Evolutionary conservation across 2,329 filamentous ascomycete species (phyloP).

Genomic region (Beauveria sp.): DNA sequence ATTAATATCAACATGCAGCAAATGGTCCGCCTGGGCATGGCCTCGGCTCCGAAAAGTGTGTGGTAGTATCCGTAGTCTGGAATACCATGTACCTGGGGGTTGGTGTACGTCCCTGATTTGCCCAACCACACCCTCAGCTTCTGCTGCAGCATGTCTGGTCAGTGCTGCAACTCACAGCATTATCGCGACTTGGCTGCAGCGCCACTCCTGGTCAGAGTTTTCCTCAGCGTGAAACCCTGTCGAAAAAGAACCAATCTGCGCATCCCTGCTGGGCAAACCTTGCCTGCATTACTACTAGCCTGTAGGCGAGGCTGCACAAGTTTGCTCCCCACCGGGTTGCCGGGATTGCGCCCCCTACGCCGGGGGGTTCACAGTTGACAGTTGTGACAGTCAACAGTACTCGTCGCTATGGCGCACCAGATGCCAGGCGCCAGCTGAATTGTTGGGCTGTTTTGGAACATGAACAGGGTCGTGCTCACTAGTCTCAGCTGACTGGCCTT

Average conservation of each 20-base stretch:
- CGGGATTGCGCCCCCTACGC: background rate
- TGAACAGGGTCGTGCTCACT: too few relatives aligned
- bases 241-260: background rate
- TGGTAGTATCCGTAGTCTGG: background rate
- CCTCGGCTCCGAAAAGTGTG: background rate
- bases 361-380: background rate
- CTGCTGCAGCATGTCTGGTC: background rate
- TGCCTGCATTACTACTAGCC: background rate
- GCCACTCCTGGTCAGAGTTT: background rate
- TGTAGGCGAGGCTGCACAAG: background rate
- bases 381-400: too few relatives aligned
- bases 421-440: too few relatives aligned
- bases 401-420: background rate
- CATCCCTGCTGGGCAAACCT: background rate
- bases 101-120: background rate
- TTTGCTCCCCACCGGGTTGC: background rate
- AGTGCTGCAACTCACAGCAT: too few relatives aligned
- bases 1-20: background rate
- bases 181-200: background rate
- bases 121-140: background rate
- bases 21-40: background rate
- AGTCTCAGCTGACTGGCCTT: background rate
- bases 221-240: too few relatives aligned
- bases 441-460: too few relatives aligned
- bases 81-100: background rate